Conservation (phyloP, 805 yeast species). For the Metschnikowia colocasiae region DNA sequence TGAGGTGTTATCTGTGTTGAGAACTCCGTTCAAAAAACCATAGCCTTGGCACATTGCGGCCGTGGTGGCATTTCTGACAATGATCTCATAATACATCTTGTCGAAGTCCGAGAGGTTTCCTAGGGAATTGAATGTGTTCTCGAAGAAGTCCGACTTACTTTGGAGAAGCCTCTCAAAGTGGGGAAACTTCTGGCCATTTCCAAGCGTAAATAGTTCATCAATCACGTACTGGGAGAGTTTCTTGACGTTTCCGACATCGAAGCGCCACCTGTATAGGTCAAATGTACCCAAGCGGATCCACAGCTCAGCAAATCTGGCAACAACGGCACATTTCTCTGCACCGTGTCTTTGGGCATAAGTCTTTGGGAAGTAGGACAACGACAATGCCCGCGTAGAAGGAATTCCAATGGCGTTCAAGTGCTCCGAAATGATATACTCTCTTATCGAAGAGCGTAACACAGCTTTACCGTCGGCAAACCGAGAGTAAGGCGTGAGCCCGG, state of each 20-base stretch:
- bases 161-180: constrained; percentile 24
- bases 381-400: constrained; percentile 81
- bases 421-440: constrained; percentile 87
- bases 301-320: constrained; percentile 74
- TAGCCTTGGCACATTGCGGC: constrained; percentile 87
- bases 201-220: constrained; percentile 50
- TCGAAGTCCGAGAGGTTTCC: constrained; percentile 58
- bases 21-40: constrained; percentile 91
- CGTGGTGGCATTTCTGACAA: constrained; percentile 67
- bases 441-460: constrained; percentile 76
- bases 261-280: constrained; percentile 73
- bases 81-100: constrained; percentile 65
- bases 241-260: constrained; percentile 60
- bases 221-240: constrained; percentile 70
- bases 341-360: constrained; percentile 71
- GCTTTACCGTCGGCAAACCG: constrained; percentile 98
- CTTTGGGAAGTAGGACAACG: constrained; percentile 67
- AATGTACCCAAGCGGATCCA: constrained; percentile 91
- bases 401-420: constrained; percentile 75
- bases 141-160: constrained; percentile 21
- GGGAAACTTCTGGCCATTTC: constrained; percentile 25
- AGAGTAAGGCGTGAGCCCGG: constrained; percentile 88
- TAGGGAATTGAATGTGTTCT: constrained; percentile 18
- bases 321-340: constrained; percentile 80
- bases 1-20: constrained; percentile 92